A percentile compares a stretch with the other conserved stretches of the same genome.
These are phyloP conservation scores for Citrus reticulata DNA, from an alignment of 345 rosid species.

Conservation along the genomic window DNA sequence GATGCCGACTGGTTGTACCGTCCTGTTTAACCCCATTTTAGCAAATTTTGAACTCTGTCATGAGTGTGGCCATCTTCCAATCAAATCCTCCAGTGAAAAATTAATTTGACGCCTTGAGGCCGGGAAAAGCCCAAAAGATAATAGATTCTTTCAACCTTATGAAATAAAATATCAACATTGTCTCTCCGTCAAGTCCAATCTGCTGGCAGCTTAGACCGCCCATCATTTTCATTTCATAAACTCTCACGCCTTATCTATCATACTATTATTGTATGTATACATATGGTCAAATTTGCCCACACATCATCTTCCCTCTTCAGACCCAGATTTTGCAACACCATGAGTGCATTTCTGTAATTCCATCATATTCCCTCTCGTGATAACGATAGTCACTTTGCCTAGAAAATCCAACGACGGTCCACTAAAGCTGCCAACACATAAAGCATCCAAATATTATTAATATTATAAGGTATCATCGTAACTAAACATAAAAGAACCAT, in stretches of 20 bases:
- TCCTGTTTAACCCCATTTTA: not conserved
- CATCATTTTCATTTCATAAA: slow-evolving; percentile 21
- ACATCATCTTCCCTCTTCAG: not conserved
- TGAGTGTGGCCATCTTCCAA: not conserved
- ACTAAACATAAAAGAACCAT: not conserved
- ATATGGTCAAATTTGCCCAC: not conserved
- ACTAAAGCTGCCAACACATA: slow-evolving; percentile 12
- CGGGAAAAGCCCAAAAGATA: not conserved
- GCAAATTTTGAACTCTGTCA: not conserved
- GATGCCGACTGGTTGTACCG: not conserved
- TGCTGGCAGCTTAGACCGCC: not conserved
- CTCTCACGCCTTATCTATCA: not conserved
- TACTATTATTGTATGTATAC: not conserved
- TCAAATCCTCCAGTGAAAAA: not conserved
- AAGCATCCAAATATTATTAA: not conserved
- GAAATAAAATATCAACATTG: not conserved
- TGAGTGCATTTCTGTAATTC: slow-evolving; percentile 22
- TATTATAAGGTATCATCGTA: not conserved
- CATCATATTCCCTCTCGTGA: not conserved
- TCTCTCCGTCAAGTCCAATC: not conserved
- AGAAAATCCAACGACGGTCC: slow-evolving; percentile 29
- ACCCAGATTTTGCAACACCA: too few relatives aligned
- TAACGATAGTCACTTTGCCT: slow-evolving; percentile 16
- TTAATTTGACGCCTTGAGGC: not conserved
- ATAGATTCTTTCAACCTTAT: not conserved